Base-by-base conservation (phyloP, 2,329 filamentous ascomycete genomes). In the Chaetothyriales sp. region DNA sequence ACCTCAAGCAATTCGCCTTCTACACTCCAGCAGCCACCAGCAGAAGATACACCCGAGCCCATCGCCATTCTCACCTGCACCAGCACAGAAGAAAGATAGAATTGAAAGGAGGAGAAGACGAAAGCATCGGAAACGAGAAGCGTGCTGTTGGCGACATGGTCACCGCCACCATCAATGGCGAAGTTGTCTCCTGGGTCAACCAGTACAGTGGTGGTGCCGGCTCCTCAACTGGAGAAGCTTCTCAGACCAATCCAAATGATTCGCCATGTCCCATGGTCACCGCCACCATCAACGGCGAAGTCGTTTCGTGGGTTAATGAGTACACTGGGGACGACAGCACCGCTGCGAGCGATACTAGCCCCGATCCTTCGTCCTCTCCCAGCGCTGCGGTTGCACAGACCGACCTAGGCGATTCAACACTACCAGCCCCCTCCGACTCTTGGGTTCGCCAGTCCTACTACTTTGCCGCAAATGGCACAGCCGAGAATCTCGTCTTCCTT, bases 1-100 rank as follows among this genome's bases (percentile, higher is more conserved):
- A 75, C 42, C 63, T 89, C 28, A 79, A 78, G 61, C 75, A 84
- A 57, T 72, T 87, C 50, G 84, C 83, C 9, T 79, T 80, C 50
- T 89, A 87, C 65, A 74, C 71, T 45, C 73, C 78, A n/a, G 69
- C 69, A 19, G 55, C 55, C 64, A 63, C 46, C 66, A 67, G 8
- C 67, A 66, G 6, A 19, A 26, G 43, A 45, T 15, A 51, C 51
- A 54, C 39, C 36, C 53, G 46, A 51, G 54, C 20, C 62, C 71
- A 75, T 58, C 68, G 65, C 47, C 76, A 79, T 61, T 67, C 71
- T 43, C 73, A 77, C 57, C 64, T 75, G 36, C 75, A 80, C 63
- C 65, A 69, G 57, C 68, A 68, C 51, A 59, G 67, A 49, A 62
- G 63, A 49, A 48, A 5, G 43, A 49, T 2, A 20, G 62, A 25